Evolutionary conservation across 768 basidiomycete species (phyloP).

Genomic region (Pleurotus giganteus): DNA sequence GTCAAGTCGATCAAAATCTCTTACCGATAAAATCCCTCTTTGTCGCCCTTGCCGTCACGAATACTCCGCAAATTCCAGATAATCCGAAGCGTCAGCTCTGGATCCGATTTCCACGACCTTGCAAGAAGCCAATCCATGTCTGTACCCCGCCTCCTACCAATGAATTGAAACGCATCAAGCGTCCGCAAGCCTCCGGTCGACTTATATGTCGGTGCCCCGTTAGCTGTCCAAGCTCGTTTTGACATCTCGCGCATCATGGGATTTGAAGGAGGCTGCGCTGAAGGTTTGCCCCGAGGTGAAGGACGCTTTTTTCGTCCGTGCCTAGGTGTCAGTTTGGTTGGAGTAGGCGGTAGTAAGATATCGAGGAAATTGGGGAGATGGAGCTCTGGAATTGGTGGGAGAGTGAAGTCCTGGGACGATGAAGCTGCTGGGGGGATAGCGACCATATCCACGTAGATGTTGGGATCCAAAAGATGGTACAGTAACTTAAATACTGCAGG

Average conservation of each 20-base stretch:
- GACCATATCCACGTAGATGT: no score
- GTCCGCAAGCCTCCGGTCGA: slow-evolving; percentile 51
- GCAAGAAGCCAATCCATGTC: slow-evolving; percentile 35
- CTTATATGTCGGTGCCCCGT: slow-evolving; percentile 46
- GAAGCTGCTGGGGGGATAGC: slow-evolving; percentile 3
- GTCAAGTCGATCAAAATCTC: slow-evolving; percentile 11
- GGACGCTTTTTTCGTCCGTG: slow-evolving; percentile 7
- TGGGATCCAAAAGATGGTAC: no score
- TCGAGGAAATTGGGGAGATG: slow-evolving; percentile 56
- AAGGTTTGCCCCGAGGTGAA: neutral
- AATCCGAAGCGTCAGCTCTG: slow-evolving; percentile 54
- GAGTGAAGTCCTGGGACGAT: slow-evolving; percentile 42
- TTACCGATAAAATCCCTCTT: slow-evolving; percentile 58
- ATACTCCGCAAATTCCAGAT: slow-evolving; percentile 72
- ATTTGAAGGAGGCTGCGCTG: slow-evolving; percentile 22
- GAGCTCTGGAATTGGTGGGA: slow-evolving; percentile 60
- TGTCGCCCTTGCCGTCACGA: slow-evolving; percentile 64
- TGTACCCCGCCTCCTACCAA: slow-evolving; percentile 25
- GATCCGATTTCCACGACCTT: slow-evolving; percentile 58
- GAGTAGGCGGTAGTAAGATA: slow-evolving; percentile 42
- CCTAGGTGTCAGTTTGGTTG: neutral
- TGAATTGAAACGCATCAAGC: slow-evolving; percentile 55
- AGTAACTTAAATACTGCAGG: no score
- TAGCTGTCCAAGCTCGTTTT: slow-evolving; percentile 49
- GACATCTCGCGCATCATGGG: slow-evolving; percentile 46